phyloP scores from a whole-genome alignment of 257 asterid species.

The Osmanthus fragrans region DNA sequence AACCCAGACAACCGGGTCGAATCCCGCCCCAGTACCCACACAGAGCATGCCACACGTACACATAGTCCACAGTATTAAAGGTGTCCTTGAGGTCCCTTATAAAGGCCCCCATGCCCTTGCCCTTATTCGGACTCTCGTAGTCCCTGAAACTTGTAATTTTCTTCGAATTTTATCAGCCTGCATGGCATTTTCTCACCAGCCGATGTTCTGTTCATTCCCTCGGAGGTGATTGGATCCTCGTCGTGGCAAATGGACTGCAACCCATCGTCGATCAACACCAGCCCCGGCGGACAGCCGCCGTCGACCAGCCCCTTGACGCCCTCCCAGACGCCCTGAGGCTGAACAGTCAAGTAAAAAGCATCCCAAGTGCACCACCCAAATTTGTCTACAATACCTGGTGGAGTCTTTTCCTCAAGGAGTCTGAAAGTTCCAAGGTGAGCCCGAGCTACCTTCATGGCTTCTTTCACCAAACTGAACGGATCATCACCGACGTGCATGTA shows the following conservation, averaged over 20 bases:
- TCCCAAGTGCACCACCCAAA: slow-evolving; percentile 99
- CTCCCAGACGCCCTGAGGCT: slow-evolving; percentile 83
- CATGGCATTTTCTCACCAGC: slow-evolving; percentile 99
- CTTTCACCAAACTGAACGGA: slow-evolving; percentile 71
- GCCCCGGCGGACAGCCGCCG: slow-evolving; percentile 95
- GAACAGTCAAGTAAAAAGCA: slow-evolving; percentile 85
- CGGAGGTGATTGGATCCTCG: slow-evolving; percentile 70
- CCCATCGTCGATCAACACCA: slow-evolving; percentile 86
- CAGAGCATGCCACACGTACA: slow-evolving; percentile 93
- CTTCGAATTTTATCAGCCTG: slow-evolving; percentile 69
- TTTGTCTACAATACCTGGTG: slow-evolving; percentile 90
- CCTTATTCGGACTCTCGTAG: slow-evolving; percentile 57
- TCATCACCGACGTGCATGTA: slow-evolving; percentile 83
- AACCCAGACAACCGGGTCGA: slow-evolving; percentile 50
- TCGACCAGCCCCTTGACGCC: slow-evolving; percentile 82
- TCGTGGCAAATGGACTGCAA: slow-evolving; percentile 97
- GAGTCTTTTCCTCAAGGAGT: slow-evolving; percentile 79
- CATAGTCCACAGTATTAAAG: slow-evolving; percentile 64
- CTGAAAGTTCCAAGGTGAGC: slow-evolving; percentile 74
- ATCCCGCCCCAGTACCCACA: slow-evolving; percentile 99
- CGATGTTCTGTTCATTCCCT: slow-evolving; percentile 80
- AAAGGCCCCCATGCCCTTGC: slow-evolving; percentile 80
- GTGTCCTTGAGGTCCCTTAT: slow-evolving; percentile 63
- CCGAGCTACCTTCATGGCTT: slow-evolving; percentile 75
- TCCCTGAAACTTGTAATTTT: slow-evolving; percentile 84